Conservation (phyloP, 176 grass and related monocot species). For the Phoenix dactylifera region DNA sequence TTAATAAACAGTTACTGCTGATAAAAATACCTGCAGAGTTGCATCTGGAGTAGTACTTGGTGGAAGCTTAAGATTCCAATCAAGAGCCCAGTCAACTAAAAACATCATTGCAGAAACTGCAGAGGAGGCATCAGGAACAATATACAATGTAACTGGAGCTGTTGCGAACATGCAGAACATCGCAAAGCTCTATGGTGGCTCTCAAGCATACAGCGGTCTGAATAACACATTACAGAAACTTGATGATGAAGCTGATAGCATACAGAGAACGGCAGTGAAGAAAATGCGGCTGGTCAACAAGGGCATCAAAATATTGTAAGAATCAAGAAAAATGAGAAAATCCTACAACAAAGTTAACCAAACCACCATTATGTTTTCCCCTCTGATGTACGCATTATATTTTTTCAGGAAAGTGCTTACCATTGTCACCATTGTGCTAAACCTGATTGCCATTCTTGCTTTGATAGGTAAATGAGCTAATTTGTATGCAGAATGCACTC, state of each 20-base stretch:
- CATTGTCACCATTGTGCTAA: conserved; percentile 40
- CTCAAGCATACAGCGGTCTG: conserved; percentile 39
- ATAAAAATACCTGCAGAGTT: conserved; percentile 27
- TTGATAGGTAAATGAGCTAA: conserved; percentile 41
- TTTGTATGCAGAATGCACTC: not conserved
- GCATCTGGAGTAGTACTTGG: conserved; percentile 40
- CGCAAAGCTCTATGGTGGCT: conserved; percentile 28
- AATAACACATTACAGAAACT: conserved; percentile 54
- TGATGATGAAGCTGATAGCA: conserved; percentile 48
- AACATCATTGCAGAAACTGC: conserved; percentile 44
- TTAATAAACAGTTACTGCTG: too few species aligned
- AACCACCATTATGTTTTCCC: not conserved
- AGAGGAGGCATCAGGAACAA: conserved; percentile 43
- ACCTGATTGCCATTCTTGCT: conserved; percentile 32
- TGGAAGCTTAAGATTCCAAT: conserved; percentile 47
- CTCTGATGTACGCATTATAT: not conserved
- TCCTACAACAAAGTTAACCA: not conserved
- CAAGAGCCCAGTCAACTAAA: conserved; percentile 52
- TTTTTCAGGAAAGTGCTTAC: conserved; percentile 54
- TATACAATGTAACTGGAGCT: conserved; percentile 62
- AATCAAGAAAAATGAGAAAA: not conserved
- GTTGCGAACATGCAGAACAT: conserved; percentile 51
- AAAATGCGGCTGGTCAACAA: conserved; percentile 57
- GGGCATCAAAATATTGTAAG: conserved; percentile 74
- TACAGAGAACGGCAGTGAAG: conserved; percentile 50